Conservation (phyloP, 495 filamentous ascomycete species). For the Darksidea phi region DNA sequence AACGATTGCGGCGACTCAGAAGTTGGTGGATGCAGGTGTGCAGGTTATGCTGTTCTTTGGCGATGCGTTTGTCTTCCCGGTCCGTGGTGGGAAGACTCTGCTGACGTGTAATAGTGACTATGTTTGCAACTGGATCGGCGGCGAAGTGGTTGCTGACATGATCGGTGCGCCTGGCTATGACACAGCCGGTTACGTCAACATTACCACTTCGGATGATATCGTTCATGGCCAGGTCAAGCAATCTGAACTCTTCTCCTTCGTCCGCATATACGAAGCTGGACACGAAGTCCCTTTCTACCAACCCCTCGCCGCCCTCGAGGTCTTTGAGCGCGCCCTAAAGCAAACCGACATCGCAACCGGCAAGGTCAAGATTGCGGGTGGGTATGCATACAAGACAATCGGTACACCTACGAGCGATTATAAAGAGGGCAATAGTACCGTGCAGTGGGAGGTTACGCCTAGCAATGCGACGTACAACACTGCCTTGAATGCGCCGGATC, state of each 20-base stretch:
- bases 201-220: constrained; percentile 54
- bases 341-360: constrained; percentile 64
- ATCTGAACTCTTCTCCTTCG: constrained; percentile 67
- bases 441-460: constrained; percentile 51
- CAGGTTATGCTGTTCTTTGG: constrained; percentile 58
- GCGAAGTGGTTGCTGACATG: constrained; percentile 50
- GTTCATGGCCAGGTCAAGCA: constrained; percentile 67
- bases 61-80: constrained; percentile 47
- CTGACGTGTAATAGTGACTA: constrained; percentile 47
- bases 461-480: constrained; percentile 57
- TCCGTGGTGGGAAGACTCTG: not conserved
- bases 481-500: constrained; percentile 47
- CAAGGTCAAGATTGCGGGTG: constrained; percentile 34
- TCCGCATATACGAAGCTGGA: constrained; percentile 52
- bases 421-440: constrained; percentile 57
- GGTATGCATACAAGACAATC: constrained; percentile 46
- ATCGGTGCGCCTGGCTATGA: constrained; percentile 50
- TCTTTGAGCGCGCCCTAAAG: constrained; percentile 59
- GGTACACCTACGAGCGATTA: constrained; percentile 55
- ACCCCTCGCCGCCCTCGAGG: constrained; percentile 57
- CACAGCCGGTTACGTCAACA: constrained; percentile 54
- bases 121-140: constrained; percentile 62
- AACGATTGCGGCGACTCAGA: constrained; percentile 52
- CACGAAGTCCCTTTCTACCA: constrained; percentile 72
- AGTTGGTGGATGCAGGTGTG: constrained; percentile 53